These are phyloP conservation scores for Thozetella sp. DNA, from an alignment of 495 filamentous ascomycete genomes.

Conservation along the genomic window DNA sequence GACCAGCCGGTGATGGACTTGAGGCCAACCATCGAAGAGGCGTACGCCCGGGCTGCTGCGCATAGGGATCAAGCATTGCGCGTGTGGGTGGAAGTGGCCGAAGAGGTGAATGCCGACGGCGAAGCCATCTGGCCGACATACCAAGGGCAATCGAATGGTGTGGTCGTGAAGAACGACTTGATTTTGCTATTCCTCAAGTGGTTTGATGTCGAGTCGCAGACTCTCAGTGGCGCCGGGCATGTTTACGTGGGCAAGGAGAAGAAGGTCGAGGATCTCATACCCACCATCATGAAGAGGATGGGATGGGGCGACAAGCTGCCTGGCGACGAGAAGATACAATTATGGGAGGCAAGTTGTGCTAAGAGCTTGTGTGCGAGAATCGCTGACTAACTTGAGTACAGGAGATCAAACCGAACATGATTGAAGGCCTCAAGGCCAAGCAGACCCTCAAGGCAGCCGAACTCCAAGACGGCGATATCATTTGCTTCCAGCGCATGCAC, in stretches of 20 bases:
- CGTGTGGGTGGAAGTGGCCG: conserved; percentile 81
- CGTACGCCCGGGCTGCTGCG: conserved; percentile 61
- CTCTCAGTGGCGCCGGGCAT: conserved; percentile 72
- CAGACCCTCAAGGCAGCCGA: conserved; percentile 85
- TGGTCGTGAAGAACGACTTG: conserved; percentile 48
- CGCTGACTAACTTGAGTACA: conserved; percentile 27
- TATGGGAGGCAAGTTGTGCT: conserved; percentile 67
- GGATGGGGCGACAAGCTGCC: conserved; percentile 69
- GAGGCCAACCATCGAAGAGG: conserved; percentile 82
- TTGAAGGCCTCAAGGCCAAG: conserved; percentile 91
- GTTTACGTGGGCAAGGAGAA: conserved; percentile 85
- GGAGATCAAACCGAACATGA: conserved; percentile 98
- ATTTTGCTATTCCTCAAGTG: conserved; percentile 91
- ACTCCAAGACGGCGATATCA: conserved; percentile 95
- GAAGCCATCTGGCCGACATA: conserved; percentile 67
- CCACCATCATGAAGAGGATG: conserved; percentile 81
- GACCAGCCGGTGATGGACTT: conserved; percentile 80
- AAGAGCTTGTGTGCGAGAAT: not conserved
- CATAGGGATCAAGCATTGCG: conserved; percentile 71
- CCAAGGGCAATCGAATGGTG: conserved; percentile 44
- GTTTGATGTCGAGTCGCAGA: conserved; percentile 79
- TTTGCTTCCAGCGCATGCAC: conserved; percentile 81
- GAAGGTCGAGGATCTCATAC: conserved; percentile 84
- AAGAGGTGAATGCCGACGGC: conserved; percentile 63
- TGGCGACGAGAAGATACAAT: conserved; percentile 53